These are phyloP conservation scores for Epichloe brachyelytri DNA, from an alignment of 2,329 filamentous ascomycete genomes.

Conservation along the genomic window DNA sequence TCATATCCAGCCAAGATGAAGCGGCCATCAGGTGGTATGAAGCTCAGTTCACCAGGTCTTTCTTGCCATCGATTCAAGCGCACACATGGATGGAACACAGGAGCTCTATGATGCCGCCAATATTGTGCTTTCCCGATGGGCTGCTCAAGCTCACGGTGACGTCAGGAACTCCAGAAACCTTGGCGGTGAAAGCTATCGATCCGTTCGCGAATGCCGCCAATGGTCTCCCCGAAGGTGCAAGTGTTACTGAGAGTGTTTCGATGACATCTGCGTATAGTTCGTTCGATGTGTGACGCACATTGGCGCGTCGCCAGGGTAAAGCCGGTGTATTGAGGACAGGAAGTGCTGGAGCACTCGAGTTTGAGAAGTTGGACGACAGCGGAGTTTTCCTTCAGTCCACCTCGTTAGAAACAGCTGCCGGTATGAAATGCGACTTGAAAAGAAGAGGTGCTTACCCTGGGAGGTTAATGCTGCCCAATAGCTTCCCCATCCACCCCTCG, in stretches of 20 bases:
- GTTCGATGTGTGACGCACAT: conserved; percentile 91
- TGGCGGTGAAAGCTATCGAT: conserved; percentile 87
- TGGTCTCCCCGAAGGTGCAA: conserved; percentile 81
- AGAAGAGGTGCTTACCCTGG: conserved; percentile 43
- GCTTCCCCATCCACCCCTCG: conserved; percentile 76
- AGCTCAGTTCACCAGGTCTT: conserved; percentile 81
- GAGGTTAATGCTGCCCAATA: conserved; percentile 76
- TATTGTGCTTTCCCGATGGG: conserved; percentile 65
- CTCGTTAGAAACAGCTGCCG: background rate
- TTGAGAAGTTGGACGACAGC: conserved; percentile 25
- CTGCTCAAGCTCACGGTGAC: conserved; percentile 69
- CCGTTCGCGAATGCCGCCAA: conserved; percentile 81
- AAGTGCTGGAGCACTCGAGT: conserved; percentile 26
- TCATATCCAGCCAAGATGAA: conserved; percentile 93
- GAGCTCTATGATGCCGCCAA: conserved; percentile 64
- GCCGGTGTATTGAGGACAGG: conserved; percentile 36
- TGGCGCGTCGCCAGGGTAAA: conserved; percentile 79
- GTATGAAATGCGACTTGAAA: background rate
- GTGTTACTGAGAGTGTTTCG: conserved; percentile 74
- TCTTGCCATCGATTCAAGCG: conserved; percentile 82
- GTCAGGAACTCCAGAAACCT: conserved; percentile 89
- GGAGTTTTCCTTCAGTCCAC: conserved; percentile 25
- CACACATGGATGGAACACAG: conserved; percentile 94
- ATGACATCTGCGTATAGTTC: conserved; percentile 95
- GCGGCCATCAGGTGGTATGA: conserved; percentile 85